These are phyloP conservation scores for Apiotrichum domesticum DNA, from an alignment of 1,284 basidiomycete genomes.

Conservation along the genomic window DNA sequence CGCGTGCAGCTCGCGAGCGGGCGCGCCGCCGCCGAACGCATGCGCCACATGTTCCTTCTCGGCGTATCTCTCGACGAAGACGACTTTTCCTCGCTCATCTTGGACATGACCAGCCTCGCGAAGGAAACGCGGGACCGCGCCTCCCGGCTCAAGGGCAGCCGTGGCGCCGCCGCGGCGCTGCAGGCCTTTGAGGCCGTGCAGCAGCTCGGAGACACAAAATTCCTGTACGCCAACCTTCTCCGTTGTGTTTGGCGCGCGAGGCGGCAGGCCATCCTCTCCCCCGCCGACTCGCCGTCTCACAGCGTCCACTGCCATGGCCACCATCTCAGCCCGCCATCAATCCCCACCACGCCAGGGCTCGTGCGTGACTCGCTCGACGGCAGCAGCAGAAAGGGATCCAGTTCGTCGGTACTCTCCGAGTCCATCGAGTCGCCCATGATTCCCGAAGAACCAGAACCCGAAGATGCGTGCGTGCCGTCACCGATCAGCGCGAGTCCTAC, in stretches of 20 bases:
- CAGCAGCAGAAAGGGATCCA: background rate
- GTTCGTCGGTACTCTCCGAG: background rate
- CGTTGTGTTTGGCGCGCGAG: constrained; percentile 38
- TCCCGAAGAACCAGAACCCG: constrained; percentile 4
- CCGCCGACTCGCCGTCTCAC: background rate
- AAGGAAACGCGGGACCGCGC: constrained; percentile 36
- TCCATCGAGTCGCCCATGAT: background rate
- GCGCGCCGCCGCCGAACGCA: constrained; percentile 31
- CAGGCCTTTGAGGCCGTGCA: constrained; percentile 37
- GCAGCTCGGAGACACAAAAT: constrained; percentile 37
- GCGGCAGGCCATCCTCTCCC: background rate
- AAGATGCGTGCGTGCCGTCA: too few species aligned
- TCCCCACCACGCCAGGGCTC: background rate
- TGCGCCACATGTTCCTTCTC: constrained; percentile 36
- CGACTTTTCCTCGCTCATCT: constrained; percentile 37
- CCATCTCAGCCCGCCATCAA: background rate
- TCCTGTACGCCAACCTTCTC: constrained; percentile 37
- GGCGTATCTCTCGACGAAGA: constrained; percentile 37
- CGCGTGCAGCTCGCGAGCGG: constrained; percentile 39
- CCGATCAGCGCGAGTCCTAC: too few species aligned
- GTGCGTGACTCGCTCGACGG: background rate
- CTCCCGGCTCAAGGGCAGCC: constrained; percentile 33
- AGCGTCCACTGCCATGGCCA: background rate
- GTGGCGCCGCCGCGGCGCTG: constrained; percentile 27
- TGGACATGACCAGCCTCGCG: constrained; percentile 36